phyloP scores from a whole-genome alignment of 2,329 filamentous ascomycete genomes.

The Tolypocladium guangdongense region DNA sequence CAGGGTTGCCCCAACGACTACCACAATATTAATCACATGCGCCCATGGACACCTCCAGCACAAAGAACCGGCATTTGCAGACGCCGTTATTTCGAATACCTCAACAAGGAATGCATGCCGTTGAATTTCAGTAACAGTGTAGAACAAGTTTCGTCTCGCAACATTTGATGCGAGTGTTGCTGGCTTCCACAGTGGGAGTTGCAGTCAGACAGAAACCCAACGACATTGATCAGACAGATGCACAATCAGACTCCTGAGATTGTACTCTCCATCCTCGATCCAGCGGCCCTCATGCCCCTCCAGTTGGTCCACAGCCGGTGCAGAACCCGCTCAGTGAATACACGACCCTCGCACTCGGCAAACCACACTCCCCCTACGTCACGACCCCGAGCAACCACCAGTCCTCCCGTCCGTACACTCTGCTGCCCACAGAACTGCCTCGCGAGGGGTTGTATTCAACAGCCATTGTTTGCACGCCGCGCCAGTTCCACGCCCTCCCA shows the following conservation, averaged over 20 bases:
- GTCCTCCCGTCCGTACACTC: background rate
- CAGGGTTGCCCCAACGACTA: background rate
- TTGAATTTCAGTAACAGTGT: background rate
- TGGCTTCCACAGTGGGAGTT: too few species aligned
- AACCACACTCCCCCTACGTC: background rate
- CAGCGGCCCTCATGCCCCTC: background rate
- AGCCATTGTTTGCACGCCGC: background rate
- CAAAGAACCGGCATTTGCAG: background rate
- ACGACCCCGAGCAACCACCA: background rate
- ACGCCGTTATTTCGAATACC: background rate
- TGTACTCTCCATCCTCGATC: background rate
- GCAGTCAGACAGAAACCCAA: background rate
- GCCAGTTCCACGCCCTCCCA: background rate
- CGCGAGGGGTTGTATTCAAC: background rate
- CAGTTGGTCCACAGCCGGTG: background rate
- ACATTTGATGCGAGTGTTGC: too few species aligned
- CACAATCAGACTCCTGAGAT: background rate
- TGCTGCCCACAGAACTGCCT: background rate
- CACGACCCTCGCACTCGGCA: background rate
- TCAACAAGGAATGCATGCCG: background rate
- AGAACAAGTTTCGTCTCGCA: background rate
- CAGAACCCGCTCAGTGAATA: background rate
- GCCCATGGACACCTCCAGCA: background rate
- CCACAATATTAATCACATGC: too few species aligned
- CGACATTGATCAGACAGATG: background rate